Base-by-base conservation (phyloP, 2,329 filamentous ascomycete genomes). In the Pseudopyrenochaeta lycopersici region DNA sequence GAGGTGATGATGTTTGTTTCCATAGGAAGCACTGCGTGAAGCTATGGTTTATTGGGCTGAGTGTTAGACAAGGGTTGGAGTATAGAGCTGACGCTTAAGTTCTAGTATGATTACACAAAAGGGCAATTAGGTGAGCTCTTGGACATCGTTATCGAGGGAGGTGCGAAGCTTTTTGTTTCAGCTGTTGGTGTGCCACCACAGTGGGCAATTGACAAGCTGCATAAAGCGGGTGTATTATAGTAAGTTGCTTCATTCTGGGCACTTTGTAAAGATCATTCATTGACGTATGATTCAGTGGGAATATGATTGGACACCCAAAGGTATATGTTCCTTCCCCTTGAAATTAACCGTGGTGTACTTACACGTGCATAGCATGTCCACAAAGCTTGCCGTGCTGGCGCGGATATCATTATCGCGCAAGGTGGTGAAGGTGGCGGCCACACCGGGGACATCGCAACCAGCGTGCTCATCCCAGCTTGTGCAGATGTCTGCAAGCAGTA, bases 131-230 rank as follows among this genome's bases (percentile, higher is more conserved):
- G 63, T 20, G 68, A 71, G 38, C 58, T 75, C 3, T 38, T 75
- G 10, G 72, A 75, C 39, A 64, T 74, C 38, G 59, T 74, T 27
- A 74, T 76, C 53, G 66, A 68, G 35, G 62, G 63, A 38, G 68
- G 70, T 2, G 71, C 73, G 12, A 72, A 66, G 52, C 50, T 75
- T 4, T 75, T 76, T 43, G 71, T 76, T 18, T 73, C 67, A 2
- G 72, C 73, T 1, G 68, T 76, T 3, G 73, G 72, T 14, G 66
- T 74, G 10, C 65, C 71, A 5, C 71, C 71, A 5, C 48, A 56
- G 32, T 66, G 62, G 59, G 68, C 63, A 3, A 63, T 76, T 17
- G 68, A 74, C 14, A 72, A 66, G 41, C 46, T 75, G 30, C 71
- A 76, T 49, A 62, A 64, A 35, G 53, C 18, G 7, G 65, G 64